These are phyloP conservation scores for Aeschynomene evenia DNA, from an alignment of 306 rosid species.

Conservation along the genomic window DNA sequence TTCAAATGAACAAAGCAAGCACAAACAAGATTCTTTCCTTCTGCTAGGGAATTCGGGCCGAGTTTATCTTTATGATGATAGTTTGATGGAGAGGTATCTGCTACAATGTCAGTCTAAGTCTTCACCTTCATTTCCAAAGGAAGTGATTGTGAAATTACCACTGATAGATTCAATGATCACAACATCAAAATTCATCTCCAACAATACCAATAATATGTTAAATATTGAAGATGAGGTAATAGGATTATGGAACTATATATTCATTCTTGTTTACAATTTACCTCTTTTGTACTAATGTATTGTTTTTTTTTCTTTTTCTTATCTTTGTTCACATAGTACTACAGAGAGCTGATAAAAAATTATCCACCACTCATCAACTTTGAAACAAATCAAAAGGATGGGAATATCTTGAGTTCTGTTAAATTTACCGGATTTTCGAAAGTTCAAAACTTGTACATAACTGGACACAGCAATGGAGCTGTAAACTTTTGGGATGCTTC, in stretches of 20 bases:
- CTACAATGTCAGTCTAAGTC: slow-evolving; percentile 73
- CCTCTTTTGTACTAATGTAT: background rate
- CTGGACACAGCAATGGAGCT: slow-evolving; percentile 86
- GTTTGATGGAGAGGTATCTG: slow-evolving; percentile 69
- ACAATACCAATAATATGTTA: slow-evolving; percentile 39
- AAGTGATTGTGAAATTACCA: slow-evolving; percentile 69
- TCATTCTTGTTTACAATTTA: background rate
- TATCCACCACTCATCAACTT: slow-evolving; percentile 54
- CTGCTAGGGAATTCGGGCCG: slow-evolving; percentile 81
- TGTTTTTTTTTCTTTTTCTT: slow-evolving; percentile 23
- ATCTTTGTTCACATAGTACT: slow-evolving; percentile 54
- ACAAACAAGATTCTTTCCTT: slow-evolving; percentile 58
- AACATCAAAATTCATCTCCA: slow-evolving; percentile 58
- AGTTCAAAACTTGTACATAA: slow-evolving; percentile 75
- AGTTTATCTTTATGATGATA: slow-evolving; percentile 67
- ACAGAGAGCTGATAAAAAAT: slow-evolving; percentile 48
- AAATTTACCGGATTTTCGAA: slow-evolving; percentile 74
- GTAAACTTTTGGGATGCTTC: slow-evolving; percentile 87
- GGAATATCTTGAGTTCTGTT: slow-evolving; percentile 37
- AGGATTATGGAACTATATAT: background rate
- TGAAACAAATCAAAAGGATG: slow-evolving; percentile 61
- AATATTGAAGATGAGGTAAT: slow-evolving; percentile 67
- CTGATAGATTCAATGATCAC: slow-evolving; percentile 67
- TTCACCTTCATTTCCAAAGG: slow-evolving; percentile 66
- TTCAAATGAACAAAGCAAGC: slow-evolving; percentile 68